phyloP scores from a whole-genome alignment of 1,139 yeast species.

The Protomyces inundatus region DNA sequence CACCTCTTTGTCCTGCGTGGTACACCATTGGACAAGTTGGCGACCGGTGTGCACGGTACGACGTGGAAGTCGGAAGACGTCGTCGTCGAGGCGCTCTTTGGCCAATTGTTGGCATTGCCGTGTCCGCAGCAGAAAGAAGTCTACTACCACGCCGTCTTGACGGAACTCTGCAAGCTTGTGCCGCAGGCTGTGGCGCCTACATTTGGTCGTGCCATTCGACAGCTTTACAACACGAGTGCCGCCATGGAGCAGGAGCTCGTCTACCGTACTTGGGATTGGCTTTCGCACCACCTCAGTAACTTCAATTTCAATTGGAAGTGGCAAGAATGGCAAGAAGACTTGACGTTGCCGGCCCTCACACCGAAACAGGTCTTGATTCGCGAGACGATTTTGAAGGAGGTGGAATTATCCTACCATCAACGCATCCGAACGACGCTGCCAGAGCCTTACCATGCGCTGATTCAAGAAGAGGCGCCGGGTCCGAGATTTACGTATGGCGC shows the following conservation, averaged over 20 bases:
- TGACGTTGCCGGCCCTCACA: slow-evolving; percentile 47
- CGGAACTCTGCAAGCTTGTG: slow-evolving; percentile 79
- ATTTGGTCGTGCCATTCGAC: slow-evolving; percentile 87
- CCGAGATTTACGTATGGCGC: slow-evolving; percentile 44
- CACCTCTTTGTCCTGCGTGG: slow-evolving; percentile 79
- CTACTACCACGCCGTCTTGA: slow-evolving; percentile 80
- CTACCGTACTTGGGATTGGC: slow-evolving; percentile 79
- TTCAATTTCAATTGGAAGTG: slow-evolving; percentile 97
- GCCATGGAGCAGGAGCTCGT: slow-evolving; percentile 70
- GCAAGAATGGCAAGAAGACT: slow-evolving; percentile 70
- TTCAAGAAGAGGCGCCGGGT: slow-evolving; percentile 43
- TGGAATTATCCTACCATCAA: slow-evolving; percentile 65
- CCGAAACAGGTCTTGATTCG: slow-evolving; percentile 71
- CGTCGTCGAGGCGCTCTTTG: slow-evolving; percentile 74
- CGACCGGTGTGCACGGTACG: slow-evolving; percentile 39
- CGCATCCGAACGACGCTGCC: slow-evolving; percentile 74
- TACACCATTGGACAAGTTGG: slow-evolving; percentile 68
- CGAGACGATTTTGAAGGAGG: slow-evolving; percentile 76
- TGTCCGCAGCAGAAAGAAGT: slow-evolving; percentile 59
- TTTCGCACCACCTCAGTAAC: slow-evolving; percentile 85
- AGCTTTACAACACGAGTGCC: slow-evolving; percentile 63
- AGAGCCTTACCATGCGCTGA: slow-evolving; percentile 60
- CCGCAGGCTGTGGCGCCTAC: slow-evolving; percentile 93
- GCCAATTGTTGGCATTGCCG: slow-evolving; percentile 74
- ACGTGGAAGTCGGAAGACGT: slow-evolving; percentile 93